Base-by-base conservation (phyloP, 345 rosid species). In the Microcos paniculata region DNA sequence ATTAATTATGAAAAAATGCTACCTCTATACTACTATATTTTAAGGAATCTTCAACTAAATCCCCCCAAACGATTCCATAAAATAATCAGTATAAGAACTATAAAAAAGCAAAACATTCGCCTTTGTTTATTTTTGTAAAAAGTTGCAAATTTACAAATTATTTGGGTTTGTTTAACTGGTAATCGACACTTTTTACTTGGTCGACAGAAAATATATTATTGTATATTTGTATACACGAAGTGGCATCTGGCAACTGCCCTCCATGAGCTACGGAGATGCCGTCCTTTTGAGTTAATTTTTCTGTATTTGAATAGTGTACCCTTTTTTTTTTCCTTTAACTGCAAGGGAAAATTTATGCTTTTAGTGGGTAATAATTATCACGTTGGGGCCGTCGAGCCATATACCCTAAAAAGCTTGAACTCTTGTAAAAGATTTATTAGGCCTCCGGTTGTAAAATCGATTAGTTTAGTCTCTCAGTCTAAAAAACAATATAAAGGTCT, bases 201-300 rank as follows among this genome's bases (percentile, higher is more conserved):
- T 16, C 51, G 26, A 24, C 55, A 46, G 35, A 40, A 52, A 73
- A 73, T n/a, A 24, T 40, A 5, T 45, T 40, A 30, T n/a, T n/a
- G n/a, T 64, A 18, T 74, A 16, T n/a, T n/a, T n/a, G 43, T 48
- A 74, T 31, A 63, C 30, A 23, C n/a, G n/a, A 46, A 31, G n/a
- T 24, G 74, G 43, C 30, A 28, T 49, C 53, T 70, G 74, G 64
- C 49, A 21, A 14, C 56, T 31, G 19, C 53, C 31, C 42, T 73
- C 76, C 76, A 14, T 12, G 19, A 61, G 28, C 68, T 72, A 61
- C 40, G 76, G 68, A 73, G 58, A 45, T 8, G 40, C 15, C 10
- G 33, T 28, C 56, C 65, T 43, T 10, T 8, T 35, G 13, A 53
- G 33, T 55, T 19, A n/a, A n/a, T 71, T 16, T 40, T 42, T 42